Evolutionary conservation across 2,329 filamentous ascomycete genomes (phyloP), one percentile per base, ranked within the genome.

Genomic region (Gaeumannomyces tritici): DNA sequence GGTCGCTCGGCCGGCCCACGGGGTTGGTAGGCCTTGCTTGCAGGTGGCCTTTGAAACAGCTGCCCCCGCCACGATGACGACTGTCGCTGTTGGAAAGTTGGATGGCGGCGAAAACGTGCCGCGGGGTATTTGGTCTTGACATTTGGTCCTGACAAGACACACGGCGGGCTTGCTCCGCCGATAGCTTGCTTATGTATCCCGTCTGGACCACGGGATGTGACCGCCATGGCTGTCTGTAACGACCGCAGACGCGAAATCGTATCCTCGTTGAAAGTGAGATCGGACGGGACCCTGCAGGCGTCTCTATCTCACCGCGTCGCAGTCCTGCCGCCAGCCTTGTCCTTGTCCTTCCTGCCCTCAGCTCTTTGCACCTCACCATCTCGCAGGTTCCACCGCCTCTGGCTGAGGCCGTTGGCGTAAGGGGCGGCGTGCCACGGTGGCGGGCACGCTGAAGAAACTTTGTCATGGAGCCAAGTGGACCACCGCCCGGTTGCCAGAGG

Each of bases 401-500:
- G 12, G 28, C 11, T 21, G 26, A 29, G 56, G 27, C 27, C 56
- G 26, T 27, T 58, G 56, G 13, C 29, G 24, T n/a, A 15, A n/a
- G 56, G 18, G 26, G 56, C 5, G 28, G 2, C 15, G 55, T 26
- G 12, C n/a, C 24, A 26, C 4, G 24, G 55, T 27, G 2, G 28
- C 27, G 27, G 28, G 7, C 11, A n/a, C 55, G 55, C 27, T 57
- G 4, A 27, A 29, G 55, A 57, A 31, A 28, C 55, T 28, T 11
- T 8, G 55, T 57, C 55, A 57, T 57, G 55, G 55, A 57, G 55
- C 55, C 33, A 67, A 68, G 47, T 66, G 65, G 4, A 71, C 67
- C 13, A 72, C 69, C 70, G 66, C 27, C 71, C 67, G 69, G 51
- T 18, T 4, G 4, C 21, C 24, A 47, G 18, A 35, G 58, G 12